Base-by-base conservation (phyloP, 495 filamentous ascomycete genomes). In the Neurospora hispaniola region DNA sequence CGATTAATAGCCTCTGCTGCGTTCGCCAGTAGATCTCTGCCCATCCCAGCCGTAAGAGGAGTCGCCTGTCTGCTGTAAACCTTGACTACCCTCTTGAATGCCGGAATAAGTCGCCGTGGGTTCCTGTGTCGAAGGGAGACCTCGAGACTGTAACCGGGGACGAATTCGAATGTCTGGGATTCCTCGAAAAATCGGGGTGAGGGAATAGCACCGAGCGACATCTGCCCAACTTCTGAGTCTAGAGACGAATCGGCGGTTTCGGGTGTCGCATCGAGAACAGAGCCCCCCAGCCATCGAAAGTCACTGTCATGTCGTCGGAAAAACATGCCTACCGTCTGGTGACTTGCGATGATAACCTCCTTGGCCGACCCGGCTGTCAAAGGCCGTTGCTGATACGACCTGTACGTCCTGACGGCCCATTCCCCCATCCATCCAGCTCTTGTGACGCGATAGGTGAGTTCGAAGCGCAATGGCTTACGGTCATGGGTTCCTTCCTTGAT, bases 261-360 rank as follows among this genome's bases (percentile, higher is more conserved):
- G 38, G 70, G 69, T 23, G 78, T 75, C 9, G 74, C 72, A 69
- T 84, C 83, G 40, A 78, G 74, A 62, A 80, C 78, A 1, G 83
- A 75, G 18, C 78, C 77, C 43, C 84, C 82, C 66, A 81, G 76
- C 83, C 82, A 85, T 43, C 78, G 74, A 70, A 86, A 86, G 27
- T 77, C 78, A 14, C 78, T 72, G 75, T 86, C 84, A 72, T 86
- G 84, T 16, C 78, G 78, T 38, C 82, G 78, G 1, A 86, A 74
- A 71, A 84, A 86, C n/a, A 85, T 75, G 1, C 83, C 84, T 70
- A 86, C 72, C 73, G 84, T 84, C 66, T 82, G 72, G 59, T 86
- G 84, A 70, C 77, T 79, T n/a, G 81, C 79, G 69, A 82, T 72
- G 44, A 83, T 80, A 66, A 85, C 74, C n/a, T 85, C 83, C 69